Conservation (phyloP, 2,329 filamentous ascomycete genomes). For the Scedosporium dehoogii region DNA sequence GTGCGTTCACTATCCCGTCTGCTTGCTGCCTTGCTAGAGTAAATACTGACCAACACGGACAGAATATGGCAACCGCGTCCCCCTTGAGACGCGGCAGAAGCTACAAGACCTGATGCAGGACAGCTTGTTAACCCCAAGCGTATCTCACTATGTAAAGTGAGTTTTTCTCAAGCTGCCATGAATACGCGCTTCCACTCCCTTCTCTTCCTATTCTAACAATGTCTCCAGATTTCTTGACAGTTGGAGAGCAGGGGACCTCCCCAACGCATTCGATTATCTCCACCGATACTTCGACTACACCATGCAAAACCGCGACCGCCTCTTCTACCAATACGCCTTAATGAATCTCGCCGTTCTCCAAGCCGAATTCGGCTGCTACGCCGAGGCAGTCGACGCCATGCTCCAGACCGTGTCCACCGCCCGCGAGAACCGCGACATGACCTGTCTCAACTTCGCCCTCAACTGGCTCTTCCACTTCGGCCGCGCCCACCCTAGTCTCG, state of each 20-base stretch:
- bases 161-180: neutral
- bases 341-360: constrained; percentile 90
- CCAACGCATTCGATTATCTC: constrained; percentile 79
- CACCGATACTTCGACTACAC: constrained; percentile 97
- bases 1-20: constrained; percentile 28
- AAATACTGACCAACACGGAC: constrained; percentile 9
- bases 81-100: constrained; percentile 60
- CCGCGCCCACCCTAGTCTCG: constrained; percentile 71
- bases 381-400: constrained; percentile 87
- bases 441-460: constrained; percentile 86
- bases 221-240: constrained; percentile 68
- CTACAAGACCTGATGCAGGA: constrained; percentile 60
- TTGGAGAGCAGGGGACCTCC: constrained; percentile 85
- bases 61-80: constrained; percentile 71
- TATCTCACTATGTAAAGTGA: constrained; percentile 66
- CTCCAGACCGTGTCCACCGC: constrained; percentile 93
- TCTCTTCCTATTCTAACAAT: neutral
- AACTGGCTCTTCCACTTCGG: constrained; percentile 95
- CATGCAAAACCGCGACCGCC: constrained; percentile 71
- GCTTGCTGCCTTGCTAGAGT: neutral
- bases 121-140: constrained; percentile 57
- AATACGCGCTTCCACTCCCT: neutral
- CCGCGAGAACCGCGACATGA: constrained; percentile 83
- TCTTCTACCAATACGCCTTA: constrained; percentile 89
- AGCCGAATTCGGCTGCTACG: constrained; percentile 86